Base-by-base conservation (phyloP, 345 rosid species). In the Lepidium sativum region DNA sequence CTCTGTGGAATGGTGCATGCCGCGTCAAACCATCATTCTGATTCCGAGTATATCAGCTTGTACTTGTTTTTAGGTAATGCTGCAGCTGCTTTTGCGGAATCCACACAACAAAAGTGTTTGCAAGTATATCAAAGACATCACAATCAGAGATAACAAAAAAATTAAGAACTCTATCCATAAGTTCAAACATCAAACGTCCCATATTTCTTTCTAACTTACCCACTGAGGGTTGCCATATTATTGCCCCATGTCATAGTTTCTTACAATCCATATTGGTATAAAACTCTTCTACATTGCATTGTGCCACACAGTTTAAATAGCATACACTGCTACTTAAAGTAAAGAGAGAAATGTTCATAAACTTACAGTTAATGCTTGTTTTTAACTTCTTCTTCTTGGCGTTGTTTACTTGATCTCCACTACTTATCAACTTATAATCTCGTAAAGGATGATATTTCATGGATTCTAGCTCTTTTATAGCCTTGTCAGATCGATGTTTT, bases 401-500 rank as follows among this genome's bases (percentile, higher is more conserved):
- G 51, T 31, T 16, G 57, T 68, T 45, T 60, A 65, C 77, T 65
- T 51, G 56, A n/a, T 64, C 74, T 45, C 70, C 67, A 21, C 48
- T 55, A 33, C 32, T 45, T 52, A 39, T 61, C 27, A 3, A 32
- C 50, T 77, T 79, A 56, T 71, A 81, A 63, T 78, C 84, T 63
- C 70, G 80, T 57, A 92, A 76, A 69, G 97, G 98, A 38, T 89
- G 92, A 79, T 92, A 89, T 60, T 73, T 83, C 79, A 89, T 66
- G 4, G 83, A 79, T 71, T 75, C 80, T 77, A 89, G 72, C 80
- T 89, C 91, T 75, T 77, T 79, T 72, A 31, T 69, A 10, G 89
- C 89, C 11, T 10, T 60, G 25, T 76, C 86, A 42, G 77, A 82
- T 68, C 85, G 73, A 39, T 20, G 72, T 59, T 65, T 80, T 78